Percentiles rank a stretch among this genome's conserved stretches.
Conservation (phyloP, 164 flowering plant species). For the Akebia trifoliata region DNA sequence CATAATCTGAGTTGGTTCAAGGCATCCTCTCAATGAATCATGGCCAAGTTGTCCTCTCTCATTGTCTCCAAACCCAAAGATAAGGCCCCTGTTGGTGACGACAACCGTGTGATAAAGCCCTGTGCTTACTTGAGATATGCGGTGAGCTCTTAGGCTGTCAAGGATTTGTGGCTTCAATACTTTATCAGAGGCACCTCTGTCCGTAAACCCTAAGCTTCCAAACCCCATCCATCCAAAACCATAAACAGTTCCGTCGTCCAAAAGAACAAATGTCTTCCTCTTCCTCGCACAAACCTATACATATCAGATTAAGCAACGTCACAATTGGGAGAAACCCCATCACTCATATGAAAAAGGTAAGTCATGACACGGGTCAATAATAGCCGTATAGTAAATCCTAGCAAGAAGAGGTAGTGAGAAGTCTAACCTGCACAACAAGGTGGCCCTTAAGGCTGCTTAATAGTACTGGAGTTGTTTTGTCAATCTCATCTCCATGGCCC, state of each 20-base stretch:
- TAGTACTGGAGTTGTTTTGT: conserved; percentile 68
- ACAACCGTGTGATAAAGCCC: conserved; percentile 88
- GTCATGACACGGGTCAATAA: not conserved
- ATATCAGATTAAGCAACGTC: not conserved
- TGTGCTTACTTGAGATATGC: conserved; percentile 79
- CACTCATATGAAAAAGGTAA: not conserved
- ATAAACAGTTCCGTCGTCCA: conserved; percentile 62
- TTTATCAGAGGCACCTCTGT: conserved; percentile 66
- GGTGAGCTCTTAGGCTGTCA: conserved; percentile 58
- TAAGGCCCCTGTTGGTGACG: conserved; percentile 50
- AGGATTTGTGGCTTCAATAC: conserved; percentile 60
- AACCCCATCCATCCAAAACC: conserved; percentile 97
- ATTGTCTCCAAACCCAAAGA: conserved; percentile 92
- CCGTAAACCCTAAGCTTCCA: conserved; percentile 87
- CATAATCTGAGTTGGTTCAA: conserved; percentile 60
- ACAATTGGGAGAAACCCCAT: not conserved
- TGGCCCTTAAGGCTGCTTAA: conserved; percentile 53
- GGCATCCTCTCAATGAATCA: conserved; percentile 70
- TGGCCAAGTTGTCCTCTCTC: conserved; percentile 93
- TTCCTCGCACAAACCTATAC: conserved; percentile 88
- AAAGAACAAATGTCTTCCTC: conserved; percentile 83
- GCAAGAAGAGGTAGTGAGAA: not conserved
- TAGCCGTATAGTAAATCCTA: not conserved
- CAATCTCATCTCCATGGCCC: conserved; percentile 94
- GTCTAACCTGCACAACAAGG: conserved; percentile 69